These are phyloP conservation scores for Aspergillus heteromorphus DNA, from an alignment of 495 filamentous ascomycete species.

Conservation along the genomic window DNA sequence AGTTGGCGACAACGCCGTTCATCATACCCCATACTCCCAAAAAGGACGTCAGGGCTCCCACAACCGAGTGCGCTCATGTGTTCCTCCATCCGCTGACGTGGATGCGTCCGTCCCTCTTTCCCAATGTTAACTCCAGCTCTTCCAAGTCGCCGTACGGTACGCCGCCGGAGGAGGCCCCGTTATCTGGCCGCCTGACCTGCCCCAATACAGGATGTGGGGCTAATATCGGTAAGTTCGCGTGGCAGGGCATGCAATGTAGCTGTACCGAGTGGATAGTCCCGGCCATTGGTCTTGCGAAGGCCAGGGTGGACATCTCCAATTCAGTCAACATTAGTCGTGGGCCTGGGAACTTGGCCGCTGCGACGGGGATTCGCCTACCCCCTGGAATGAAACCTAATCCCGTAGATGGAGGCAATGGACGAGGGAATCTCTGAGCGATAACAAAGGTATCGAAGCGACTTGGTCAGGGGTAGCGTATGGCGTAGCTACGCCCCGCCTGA, in stretches of 20 bases:
- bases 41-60: slow-evolving; percentile 15
- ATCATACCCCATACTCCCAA: slow-evolving; percentile 49
- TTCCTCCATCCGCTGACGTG: slow-evolving; percentile 88
- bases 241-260: slow-evolving; percentile 91
- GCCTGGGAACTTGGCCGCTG: slow-evolving; percentile 18
- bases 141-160: slow-evolving; percentile 15
- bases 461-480: not conserved
- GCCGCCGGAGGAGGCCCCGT: slow-evolving; percentile 49
- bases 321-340: slow-evolving; percentile 18
- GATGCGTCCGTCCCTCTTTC: slow-evolving; percentile 76
- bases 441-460: not conserved
- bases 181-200: slow-evolving; percentile 79
- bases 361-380: slow-evolving; percentile 36
- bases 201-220: slow-evolving; percentile 68
- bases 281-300: slow-evolving; percentile 77
- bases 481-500: not conserved
- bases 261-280: slow-evolving; percentile 88
- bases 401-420: slow-evolving; percentile 17
- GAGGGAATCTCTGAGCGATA: slow-evolving; percentile 29
- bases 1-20: slow-evolving; percentile 58
- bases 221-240: slow-evolving; percentile 87
- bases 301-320: slow-evolving; percentile 63
- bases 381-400: slow-evolving; percentile 33
- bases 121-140: slow-evolving; percentile 11
- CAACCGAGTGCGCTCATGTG: slow-evolving; percentile 64